These are phyloP conservation scores for Diplodia scrobiculata DNA, from an alignment of 2,329 filamentous ascomycete species.

Conservation along the genomic window DNA sequence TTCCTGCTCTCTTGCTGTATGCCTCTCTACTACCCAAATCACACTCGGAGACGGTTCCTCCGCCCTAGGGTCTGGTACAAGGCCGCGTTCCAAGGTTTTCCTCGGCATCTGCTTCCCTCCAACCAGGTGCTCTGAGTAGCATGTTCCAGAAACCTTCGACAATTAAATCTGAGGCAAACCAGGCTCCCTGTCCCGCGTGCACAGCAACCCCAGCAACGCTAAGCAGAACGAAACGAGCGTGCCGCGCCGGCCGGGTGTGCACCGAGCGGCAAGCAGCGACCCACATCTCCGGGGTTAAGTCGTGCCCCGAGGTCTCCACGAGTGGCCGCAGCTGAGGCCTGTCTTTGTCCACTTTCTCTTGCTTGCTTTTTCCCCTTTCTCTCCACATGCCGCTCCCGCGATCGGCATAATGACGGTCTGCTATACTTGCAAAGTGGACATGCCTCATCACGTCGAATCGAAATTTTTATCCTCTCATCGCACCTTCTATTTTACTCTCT, in stretches of 20 bases:
- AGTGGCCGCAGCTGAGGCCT: constrained; percentile 1
- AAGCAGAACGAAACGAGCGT: constrained; percentile 1
- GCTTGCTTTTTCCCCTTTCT: neutral
- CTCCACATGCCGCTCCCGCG: neutral
- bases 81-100: neutral
- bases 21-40: neutral
- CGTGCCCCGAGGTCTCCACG: neutral
- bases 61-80: neutral
- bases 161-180: neutral
- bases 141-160: constrained; percentile 17
- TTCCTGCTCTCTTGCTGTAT: neutral
- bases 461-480: neutral
- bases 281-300: neutral
- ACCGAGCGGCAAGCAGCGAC: constrained; percentile 1
- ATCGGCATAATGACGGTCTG: neutral
- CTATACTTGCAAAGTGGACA: neutral
- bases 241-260: constrained; percentile 9
- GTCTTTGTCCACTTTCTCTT: neutral
- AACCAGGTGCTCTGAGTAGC: neutral
- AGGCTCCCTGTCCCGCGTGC: neutral
- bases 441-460: neutral
- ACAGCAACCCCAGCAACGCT: neutral
- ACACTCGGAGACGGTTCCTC: constrained; percentile 2
- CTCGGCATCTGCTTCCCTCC: neutral
- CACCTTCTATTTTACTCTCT: neutral